Evolutionary conservation across 768 basidiomycete genomes (phyloP).

Genomic region (Boletus reticulatus): DNA sequence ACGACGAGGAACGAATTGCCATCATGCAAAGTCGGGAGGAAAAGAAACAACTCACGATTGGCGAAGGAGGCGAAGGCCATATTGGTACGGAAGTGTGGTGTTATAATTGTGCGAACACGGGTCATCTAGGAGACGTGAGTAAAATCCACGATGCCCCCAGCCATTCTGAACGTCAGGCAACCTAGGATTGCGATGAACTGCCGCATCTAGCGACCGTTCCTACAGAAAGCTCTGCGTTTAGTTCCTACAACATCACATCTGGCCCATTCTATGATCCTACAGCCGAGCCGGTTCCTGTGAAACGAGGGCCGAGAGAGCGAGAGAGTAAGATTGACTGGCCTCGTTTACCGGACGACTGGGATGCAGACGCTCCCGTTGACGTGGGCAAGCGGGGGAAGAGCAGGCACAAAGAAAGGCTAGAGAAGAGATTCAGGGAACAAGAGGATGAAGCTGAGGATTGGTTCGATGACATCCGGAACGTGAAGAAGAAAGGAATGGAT

Average conservation of each 20-base stretch:
- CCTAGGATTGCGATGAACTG: conserved; percentile 60
- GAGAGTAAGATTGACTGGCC: conserved; percentile 23
- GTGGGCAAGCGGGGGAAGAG: conserved; percentile 66
- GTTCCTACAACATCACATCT: conserved; percentile 52
- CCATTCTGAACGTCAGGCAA: not conserved
- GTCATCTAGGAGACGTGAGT: conserved; percentile 81
- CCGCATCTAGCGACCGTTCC: conserved; percentile 41
- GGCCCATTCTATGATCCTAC: conserved; percentile 64
- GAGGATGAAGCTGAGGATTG: conserved; percentile 65
- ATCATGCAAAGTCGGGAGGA: conserved; percentile 47
- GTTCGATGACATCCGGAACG: conserved; percentile 48
- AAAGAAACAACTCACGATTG: conserved; percentile 50
- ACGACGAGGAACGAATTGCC: conserved; percentile 46
- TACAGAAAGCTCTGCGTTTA: conserved; percentile 64
- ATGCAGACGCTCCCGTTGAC: conserved; percentile 46
- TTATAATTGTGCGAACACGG: conserved; percentile 71
- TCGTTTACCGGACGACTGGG: conserved; percentile 43
- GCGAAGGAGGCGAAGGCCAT: conserved; percentile 77
- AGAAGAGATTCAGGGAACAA: conserved; percentile 46
- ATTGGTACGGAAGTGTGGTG: conserved; percentile 76
- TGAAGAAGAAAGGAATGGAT: conserved; percentile 26
- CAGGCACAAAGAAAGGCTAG: conserved; percentile 57
- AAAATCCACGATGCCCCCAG: not conserved
- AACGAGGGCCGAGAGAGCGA: conserved; percentile 40
- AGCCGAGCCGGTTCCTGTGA: conserved; percentile 30